phyloP scores from a whole-genome alignment of 768 basidiomycete genomes.

The Termitomyces eurrhizus region DNA sequence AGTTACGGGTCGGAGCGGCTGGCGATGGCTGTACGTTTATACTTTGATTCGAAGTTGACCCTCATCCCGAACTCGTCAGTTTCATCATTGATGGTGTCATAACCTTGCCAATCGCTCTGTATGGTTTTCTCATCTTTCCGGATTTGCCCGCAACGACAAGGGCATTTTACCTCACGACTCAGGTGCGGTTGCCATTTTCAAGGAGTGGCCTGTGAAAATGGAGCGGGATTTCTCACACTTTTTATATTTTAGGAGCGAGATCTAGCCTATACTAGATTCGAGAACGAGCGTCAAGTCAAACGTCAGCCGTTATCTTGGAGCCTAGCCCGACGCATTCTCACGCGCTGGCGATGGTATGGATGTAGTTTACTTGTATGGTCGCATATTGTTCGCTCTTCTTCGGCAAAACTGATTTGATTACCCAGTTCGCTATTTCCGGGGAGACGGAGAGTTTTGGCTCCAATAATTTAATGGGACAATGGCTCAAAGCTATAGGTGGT shows the following conservation, averaged over 20 bases:
- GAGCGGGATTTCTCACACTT: slow-evolving; percentile 6
- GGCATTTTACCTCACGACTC: slow-evolving; percentile 58
- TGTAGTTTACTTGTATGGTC: slow-evolving; percentile 55
- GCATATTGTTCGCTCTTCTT: slow-evolving; percentile 1
- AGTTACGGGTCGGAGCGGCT: slow-evolving; percentile 50
- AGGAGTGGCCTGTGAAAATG: not conserved
- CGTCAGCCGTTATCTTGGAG: slow-evolving; percentile 43
- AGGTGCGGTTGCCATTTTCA: slow-evolving; percentile 31
- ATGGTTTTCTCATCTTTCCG: slow-evolving; percentile 71
- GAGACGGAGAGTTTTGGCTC: slow-evolving; percentile 67
- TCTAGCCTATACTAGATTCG: slow-evolving; percentile 47
- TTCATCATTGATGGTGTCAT: slow-evolving; percentile 73
- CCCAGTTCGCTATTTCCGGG: slow-evolving; percentile 60
- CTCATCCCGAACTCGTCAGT: slow-evolving; percentile 23
- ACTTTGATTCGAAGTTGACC: not conserved
- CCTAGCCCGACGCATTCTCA: slow-evolving; percentile 43
- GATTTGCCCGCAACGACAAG: slow-evolving; percentile 62
- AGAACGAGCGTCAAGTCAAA: slow-evolving; percentile 35
- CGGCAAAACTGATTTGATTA: not conserved
- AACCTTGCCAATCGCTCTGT: slow-evolving; percentile 66
- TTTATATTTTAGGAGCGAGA: slow-evolving; percentile 42
- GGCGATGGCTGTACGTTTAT: slow-evolving; percentile 58
- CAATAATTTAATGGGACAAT: slow-evolving; percentile 73
- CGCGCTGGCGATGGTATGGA: slow-evolving; percentile 65
- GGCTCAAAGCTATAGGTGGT: slow-evolving; percentile 57